A percentile compares a stretch with the other conserved stretches of the same genome.
Conservation (phyloP, 495 filamentous ascomycete species). For the Lepidopterella palustris region DNA sequence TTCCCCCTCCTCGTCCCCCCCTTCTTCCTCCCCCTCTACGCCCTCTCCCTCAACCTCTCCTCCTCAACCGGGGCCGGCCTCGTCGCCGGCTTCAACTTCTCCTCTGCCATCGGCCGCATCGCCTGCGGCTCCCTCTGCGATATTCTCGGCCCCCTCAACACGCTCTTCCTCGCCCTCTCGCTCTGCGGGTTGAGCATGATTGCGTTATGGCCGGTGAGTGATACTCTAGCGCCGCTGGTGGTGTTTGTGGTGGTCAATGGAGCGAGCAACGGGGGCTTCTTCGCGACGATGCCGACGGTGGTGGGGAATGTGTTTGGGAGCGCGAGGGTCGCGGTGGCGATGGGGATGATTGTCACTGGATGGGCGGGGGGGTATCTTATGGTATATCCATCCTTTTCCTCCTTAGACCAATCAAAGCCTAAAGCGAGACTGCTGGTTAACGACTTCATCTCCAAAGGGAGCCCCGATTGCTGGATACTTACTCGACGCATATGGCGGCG, state of each 20-base stretch:
- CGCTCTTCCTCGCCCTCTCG: slow-evolving; percentile 39
- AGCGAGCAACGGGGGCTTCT: slow-evolving; percentile 50
- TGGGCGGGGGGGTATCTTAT: slow-evolving; percentile 55
- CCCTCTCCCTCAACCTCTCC: slow-evolving; percentile 40
- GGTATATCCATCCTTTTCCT: slow-evolving; percentile 16
- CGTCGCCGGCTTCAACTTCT: slow-evolving; percentile 51
- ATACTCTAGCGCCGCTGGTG: slow-evolving; percentile 43
- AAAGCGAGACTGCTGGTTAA: slow-evolving; percentile 22
- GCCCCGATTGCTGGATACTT: slow-evolving; percentile 53
- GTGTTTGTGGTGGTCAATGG: slow-evolving; percentile 50
- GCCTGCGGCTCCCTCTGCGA: slow-evolving; percentile 46
- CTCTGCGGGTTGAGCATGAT: slow-evolving; percentile 50
- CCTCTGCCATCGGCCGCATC: slow-evolving; percentile 46
- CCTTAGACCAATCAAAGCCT: neutral
- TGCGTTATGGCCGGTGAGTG: slow-evolving; percentile 49
- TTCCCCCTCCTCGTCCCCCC: slow-evolving; percentile 55
- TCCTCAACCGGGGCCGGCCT: slow-evolving; percentile 45
- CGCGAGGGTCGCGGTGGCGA: slow-evolving; percentile 46
- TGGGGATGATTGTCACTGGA: slow-evolving; percentile 55
- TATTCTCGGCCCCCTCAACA: slow-evolving; percentile 44
- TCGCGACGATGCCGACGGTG: slow-evolving; percentile 54
- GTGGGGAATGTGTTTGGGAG: slow-evolving; percentile 52
- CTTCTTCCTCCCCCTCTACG: slow-evolving; percentile 50
- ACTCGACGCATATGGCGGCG: slow-evolving; percentile 46
- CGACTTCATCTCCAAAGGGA: slow-evolving; percentile 27